Conservation (phyloP, 2,329 filamentous ascomycete species). For the Fusarium brachygibbosum region DNA sequence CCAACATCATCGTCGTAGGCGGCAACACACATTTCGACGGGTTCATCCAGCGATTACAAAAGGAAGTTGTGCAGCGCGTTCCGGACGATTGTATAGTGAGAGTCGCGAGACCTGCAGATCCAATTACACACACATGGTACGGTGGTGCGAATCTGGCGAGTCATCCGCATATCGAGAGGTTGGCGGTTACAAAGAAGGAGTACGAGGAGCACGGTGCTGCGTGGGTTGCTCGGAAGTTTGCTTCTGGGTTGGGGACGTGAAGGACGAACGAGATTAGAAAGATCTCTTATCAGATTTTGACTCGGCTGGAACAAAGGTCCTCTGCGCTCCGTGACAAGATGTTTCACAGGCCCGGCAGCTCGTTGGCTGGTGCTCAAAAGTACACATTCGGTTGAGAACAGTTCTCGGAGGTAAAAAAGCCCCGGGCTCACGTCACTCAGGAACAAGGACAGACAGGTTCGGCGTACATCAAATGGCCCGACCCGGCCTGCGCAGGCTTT, state of each 20-base stretch:
- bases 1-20: conserved; percentile 90
- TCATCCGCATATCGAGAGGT: conserved; percentile 74
- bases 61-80: conserved; percentile 78
- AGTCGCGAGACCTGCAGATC: conserved; percentile 77
- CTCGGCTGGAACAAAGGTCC: not conserved
- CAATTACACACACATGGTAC: conserved; percentile 85
- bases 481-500: not conserved
- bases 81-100: conserved; percentile 84
- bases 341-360: not conserved
- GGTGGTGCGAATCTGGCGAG: conserved; percentile 84
- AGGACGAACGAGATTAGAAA: rapidly evolving
- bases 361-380: not conserved
- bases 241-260: conserved; percentile 48
- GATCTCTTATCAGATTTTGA: not conserved
- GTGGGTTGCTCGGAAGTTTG: conserved; percentile 82
- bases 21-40: conserved; percentile 85
- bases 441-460: not conserved
- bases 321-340: not conserved
- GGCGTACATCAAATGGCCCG: not conserved
- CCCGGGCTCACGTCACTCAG: not conserved
- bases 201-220: conserved; percentile 87
- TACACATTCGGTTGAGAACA: not conserved
- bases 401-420: not conserved
- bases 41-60: conserved; percentile 83
- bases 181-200: conserved; percentile 87